phyloP scores from a whole-genome alignment of 2,329 filamentous ascomycete species.

The Colletotrichum costaricense region DNA sequence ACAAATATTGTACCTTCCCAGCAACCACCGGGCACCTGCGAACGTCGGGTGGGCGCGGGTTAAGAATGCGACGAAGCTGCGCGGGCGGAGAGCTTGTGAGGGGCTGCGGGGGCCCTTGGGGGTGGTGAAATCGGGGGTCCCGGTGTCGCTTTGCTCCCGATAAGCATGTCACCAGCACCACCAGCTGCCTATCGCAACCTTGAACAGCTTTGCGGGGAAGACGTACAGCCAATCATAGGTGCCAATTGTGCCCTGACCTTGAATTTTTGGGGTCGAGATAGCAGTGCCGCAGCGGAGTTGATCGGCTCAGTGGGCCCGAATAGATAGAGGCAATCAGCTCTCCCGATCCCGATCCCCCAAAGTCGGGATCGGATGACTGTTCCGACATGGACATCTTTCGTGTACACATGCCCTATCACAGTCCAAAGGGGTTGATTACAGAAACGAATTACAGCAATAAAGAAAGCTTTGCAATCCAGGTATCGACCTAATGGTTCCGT shows the following conservation, averaged over 20 bases:
- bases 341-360: slow-evolving; percentile 25
- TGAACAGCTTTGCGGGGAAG: slow-evolving; percentile 23
- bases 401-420: too few relatives aligned
- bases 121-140: neutral
- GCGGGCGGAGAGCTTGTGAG: slow-evolving; percentile 23
- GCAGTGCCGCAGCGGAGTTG: neutral
- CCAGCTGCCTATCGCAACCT: slow-evolving; percentile 17
- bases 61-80: slow-evolving; percentile 23
- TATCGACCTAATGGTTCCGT: neutral
- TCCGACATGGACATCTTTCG: slow-evolving; percentile 5
- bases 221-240: slow-evolving; percentile 12
- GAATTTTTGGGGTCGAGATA: neutral
- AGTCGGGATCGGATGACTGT: slow-evolving; percentile 16
- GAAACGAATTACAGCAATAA: neutral
- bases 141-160: neutral
- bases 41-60: slow-evolving; percentile 26
- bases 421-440: too few relatives aligned
- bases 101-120: slow-evolving; percentile 11
- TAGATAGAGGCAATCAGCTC: slow-evolving; percentile 4
- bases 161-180: neutral
- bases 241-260: slow-evolving; percentile 5
- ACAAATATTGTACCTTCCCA: neutral
- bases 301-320: slow-evolving; percentile 4
- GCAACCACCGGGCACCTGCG: neutral
- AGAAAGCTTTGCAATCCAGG: neutral